phyloP scores from a whole-genome alignment of 2,329 filamentous ascomycete species.

The Juglanconis sp. region DNA sequence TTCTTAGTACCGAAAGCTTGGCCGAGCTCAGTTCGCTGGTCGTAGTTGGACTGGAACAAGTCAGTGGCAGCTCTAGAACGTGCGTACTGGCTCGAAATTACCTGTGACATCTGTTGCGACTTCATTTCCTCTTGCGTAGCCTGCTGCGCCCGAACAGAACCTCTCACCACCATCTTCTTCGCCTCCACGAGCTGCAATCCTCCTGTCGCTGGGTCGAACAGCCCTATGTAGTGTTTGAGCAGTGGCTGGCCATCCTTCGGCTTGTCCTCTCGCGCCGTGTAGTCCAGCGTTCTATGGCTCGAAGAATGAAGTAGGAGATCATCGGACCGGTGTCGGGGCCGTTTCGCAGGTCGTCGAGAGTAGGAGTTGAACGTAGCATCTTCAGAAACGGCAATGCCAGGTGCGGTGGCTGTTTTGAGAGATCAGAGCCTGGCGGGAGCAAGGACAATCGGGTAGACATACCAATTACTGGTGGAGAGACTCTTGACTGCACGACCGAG shows the following conservation, averaged over 20 bases:
- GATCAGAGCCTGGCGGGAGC: neutral
- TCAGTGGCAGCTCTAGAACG: neutral
- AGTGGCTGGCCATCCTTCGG: constrained; percentile 37
- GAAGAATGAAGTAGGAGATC: constrained; percentile 58
- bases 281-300: constrained; percentile 56
- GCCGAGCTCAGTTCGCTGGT: constrained; percentile 67
- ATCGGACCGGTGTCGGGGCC: constrained; percentile 28
- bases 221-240: constrained; percentile 62
- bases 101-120: constrained; percentile 34
- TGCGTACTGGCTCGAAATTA: constrained; percentile 21
- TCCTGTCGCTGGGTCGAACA: constrained; percentile 60
- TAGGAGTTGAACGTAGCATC: constrained; percentile 47
- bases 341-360: constrained; percentile 35
- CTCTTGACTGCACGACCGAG: constrained; percentile 22
- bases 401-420: constrained; percentile 34
- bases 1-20: constrained; percentile 83
- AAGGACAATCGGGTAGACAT: constrained; percentile 8
- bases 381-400: constrained; percentile 36
- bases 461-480: constrained; percentile 31
- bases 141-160: constrained; percentile 54
- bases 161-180: constrained; percentile 61
- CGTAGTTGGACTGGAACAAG: constrained; percentile 50
- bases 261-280: constrained; percentile 54
- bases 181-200: constrained; percentile 60
- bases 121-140: constrained; percentile 44